These are phyloP conservation scores for Plasmodium vinckei DNA, from an alignment of 169 alveolate genomes.

Conservation along the genomic window DNA sequence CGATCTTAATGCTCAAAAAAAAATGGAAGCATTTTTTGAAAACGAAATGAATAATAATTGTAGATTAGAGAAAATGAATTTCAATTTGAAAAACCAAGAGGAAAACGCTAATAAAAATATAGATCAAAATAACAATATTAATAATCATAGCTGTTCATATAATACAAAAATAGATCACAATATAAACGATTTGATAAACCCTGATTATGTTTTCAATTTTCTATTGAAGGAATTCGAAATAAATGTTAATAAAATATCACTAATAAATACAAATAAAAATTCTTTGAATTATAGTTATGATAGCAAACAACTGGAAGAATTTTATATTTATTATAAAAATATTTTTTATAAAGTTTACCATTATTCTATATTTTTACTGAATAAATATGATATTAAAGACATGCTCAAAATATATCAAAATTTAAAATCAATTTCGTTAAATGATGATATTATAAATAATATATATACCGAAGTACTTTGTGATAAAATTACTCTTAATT, in stretches of 20 bases:
- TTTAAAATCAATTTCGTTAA: constrained; percentile 23
- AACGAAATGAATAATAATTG: neutral
- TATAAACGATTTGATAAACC: neutral
- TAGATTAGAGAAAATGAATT: neutral
- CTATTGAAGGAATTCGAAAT: constrained; percentile 43
- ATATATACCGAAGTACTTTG: constrained; percentile 44
- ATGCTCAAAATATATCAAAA: constrained; percentile 41
- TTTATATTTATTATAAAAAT: constrained; percentile 44
- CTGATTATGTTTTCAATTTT: constrained; percentile 14
- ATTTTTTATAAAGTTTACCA: constrained; percentile 42
- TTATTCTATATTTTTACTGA: constrained; percentile 50
- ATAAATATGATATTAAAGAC: constrained; percentile 44
- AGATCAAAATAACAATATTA: neutral
- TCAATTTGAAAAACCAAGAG: neutral
- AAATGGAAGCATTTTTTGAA: neutral
- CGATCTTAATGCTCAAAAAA: neutral
- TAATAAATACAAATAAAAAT: constrained; percentile 36
- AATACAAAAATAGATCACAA: neutral
- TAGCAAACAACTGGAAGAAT: constrained; percentile 32
- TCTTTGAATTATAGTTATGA: constrained; percentile 23
- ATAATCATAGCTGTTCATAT: neutral
- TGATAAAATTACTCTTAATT: constrained; percentile 45
- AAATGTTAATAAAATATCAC: constrained; percentile 18
- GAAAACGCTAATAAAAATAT: neutral
- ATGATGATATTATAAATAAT: constrained; percentile 35